Conservation (phyloP, 2,329 filamentous ascomycete genomes). For the Pseudopithomyces maydicus region DNA sequence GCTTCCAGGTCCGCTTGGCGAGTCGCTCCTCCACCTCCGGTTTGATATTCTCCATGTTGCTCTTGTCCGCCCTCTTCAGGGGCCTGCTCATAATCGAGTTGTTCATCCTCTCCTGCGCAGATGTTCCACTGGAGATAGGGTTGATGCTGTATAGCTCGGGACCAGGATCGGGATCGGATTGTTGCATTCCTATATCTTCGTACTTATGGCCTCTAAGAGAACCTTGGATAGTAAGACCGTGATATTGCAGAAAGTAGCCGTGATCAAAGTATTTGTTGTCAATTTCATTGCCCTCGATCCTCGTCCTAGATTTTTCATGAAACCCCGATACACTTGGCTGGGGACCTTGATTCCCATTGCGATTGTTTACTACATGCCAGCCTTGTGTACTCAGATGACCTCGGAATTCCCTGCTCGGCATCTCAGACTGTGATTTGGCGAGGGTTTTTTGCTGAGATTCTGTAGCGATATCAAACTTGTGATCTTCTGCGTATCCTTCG, state of each 20-base stretch:
- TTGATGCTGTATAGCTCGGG: background rate
- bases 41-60: too few species aligned
- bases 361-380: background rate
- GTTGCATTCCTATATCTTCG: background rate
- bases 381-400: background rate
- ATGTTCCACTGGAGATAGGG: too few species aligned
- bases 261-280: conserved; percentile 4
- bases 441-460: too few species aligned
- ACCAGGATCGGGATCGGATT: background rate
- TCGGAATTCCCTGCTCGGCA: background rate
- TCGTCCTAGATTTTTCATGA: background rate
- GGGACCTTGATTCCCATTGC: background rate
- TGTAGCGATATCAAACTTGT: too few species aligned
- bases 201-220: background rate
- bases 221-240: background rate
- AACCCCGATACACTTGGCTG: background rate
- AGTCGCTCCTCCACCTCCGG: too few species aligned
- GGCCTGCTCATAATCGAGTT: too few species aligned
- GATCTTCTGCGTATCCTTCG: too few species aligned
- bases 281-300: background rate
- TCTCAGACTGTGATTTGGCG: background rate
- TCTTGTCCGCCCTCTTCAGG: too few species aligned
- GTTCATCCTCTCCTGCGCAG: too few species aligned
- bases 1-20: background rate
- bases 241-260: background rate